Conservation (phyloP, 805 yeast species). For the Clavispora phyllophila region DNA sequence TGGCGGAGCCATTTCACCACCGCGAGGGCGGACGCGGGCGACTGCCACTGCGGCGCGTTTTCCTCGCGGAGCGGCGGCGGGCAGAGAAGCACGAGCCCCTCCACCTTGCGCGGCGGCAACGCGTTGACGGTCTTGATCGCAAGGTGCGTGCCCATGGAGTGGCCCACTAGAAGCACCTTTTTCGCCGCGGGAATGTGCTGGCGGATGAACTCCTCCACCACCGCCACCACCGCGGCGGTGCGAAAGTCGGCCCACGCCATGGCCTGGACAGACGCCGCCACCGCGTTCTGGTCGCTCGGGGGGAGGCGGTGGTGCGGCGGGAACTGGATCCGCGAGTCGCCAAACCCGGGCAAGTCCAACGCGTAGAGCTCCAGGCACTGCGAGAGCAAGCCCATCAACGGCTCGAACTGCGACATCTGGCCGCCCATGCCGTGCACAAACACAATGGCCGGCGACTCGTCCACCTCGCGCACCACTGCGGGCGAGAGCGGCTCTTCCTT, state of each 20-base stretch:
- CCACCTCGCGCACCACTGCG: conserved; percentile 31
- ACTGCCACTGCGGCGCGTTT: background rate
- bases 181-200: conserved; percentile 37
- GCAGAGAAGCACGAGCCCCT: conserved; percentile 44
- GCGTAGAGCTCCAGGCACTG: conserved; percentile 62
- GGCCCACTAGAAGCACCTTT: conserved; percentile 53
- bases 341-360: conserved; percentile 87
- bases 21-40: conserved; percentile 1
- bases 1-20: conserved; percentile 28
- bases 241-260: conserved; percentile 39
- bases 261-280: conserved; percentile 22
- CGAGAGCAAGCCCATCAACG: conserved; percentile 57
- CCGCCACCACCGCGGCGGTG: conserved; percentile 37
- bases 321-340: conserved; percentile 38
- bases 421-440: conserved; percentile 92
- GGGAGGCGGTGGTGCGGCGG: conserved; percentile 14
- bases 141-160: conserved; percentile 68
- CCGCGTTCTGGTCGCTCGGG: conserved; percentile 25
- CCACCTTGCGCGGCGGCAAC: conserved; percentile 36
- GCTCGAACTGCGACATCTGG: conserved; percentile 78
- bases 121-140: conserved; percentile 40
- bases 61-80: conserved; percentile 37
- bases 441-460: conserved; percentile 53
- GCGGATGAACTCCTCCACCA: conserved; percentile 33
- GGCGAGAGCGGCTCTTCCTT: conserved; percentile 11